phyloP scores from a whole-genome alignment of 78 protist species.

The Acrasis kona region DNA sequence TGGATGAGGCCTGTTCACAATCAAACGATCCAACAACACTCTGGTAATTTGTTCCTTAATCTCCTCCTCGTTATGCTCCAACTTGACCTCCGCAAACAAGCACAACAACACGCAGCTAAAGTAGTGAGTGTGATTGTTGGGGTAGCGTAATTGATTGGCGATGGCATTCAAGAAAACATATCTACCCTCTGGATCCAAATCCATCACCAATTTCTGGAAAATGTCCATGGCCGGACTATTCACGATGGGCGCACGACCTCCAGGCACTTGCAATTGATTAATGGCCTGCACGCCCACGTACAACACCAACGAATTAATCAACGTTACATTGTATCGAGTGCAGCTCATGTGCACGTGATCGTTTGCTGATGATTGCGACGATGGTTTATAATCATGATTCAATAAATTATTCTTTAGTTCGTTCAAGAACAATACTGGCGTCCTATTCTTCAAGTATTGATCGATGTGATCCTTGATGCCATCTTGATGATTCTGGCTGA shows the following conservation, averaged over 20 bases:
- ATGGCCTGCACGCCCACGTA: conserved; percentile 57
- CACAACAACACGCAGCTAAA: conserved; percentile 83
- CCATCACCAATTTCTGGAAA: conserved; percentile 46
- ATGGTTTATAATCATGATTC: conserved; percentile 6
- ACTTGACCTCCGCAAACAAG: conserved; percentile 62
- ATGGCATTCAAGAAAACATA: conserved; percentile 84
- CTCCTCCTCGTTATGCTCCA: conserved; percentile 27
- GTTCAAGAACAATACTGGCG: conserved; percentile 34
- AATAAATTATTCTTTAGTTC: conserved; percentile 33
- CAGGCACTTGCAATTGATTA: conserved; percentile 32
- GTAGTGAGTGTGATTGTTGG: conserved; percentile 94
- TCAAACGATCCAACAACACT: conserved; percentile 92
- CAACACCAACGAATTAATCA: conserved; percentile 87
- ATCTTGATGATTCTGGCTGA: too few species aligned
- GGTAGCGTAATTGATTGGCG: conserved; percentile 95
- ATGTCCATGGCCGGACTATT: conserved; percentile 67
- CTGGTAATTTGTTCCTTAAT: conserved; percentile 84
- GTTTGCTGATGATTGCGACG: too few species aligned
- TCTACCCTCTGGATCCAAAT: conserved; percentile 81
- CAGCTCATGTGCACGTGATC: too few species aligned
- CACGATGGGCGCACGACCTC: neutral
- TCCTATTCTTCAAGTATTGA: conserved; percentile 45
- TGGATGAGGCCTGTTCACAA: conserved; percentile 93
- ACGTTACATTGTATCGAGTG: conserved; percentile 59
- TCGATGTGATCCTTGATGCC: conserved; percentile 20